phyloP scores from a whole-genome alignment of 106 monocot genomes.

The Acanthochlamys bracteata region DNA sequence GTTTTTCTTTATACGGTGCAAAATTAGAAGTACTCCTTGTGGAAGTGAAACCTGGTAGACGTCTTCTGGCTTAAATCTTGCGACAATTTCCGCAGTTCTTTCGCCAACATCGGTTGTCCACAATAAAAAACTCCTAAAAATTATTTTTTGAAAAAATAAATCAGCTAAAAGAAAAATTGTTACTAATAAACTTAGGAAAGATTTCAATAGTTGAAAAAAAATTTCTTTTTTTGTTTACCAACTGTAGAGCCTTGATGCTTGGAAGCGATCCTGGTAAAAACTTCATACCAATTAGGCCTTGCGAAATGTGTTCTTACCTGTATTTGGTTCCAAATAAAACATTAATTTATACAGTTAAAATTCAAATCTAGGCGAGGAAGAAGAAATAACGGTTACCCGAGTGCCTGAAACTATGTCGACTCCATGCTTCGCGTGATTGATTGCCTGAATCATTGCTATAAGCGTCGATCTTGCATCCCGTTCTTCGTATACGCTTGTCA shows the following conservation, averaged over 20 bases:
- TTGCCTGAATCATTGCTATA: slow-evolving; percentile 87
- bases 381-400: no score
- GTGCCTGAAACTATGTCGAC: slow-evolving; percentile 88
- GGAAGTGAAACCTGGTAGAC: slow-evolving; percentile 77
- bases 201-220: neutral
- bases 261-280: slow-evolving; percentile 59
- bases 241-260: slow-evolving; percentile 60
- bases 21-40: slow-evolving; percentile 82
- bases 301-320: slow-evolving; percentile 98
- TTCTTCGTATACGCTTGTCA: slow-evolving; percentile 91
- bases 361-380: no score
- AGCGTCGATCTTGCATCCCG: slow-evolving; percentile 84
- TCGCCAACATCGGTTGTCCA: slow-evolving; percentile 52
- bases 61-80: slow-evolving; percentile 65
- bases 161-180: no score
- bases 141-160: no score
- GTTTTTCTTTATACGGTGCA: neutral
- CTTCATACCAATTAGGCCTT: slow-evolving; percentile 87
- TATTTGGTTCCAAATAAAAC: neutral
- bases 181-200: no score
- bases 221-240: no score
- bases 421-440: slow-evolving; percentile 84
- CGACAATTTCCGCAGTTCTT: slow-evolving; percentile 66
- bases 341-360: neutral
- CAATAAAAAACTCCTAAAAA: slow-evolving; percentile 87